Percentiles rank a stretch among this genome's conserved stretches.
phyloP scores from a whole-genome alignment of 2,329 filamentous ascomycete genomes.

The Apiospora rasikravindrae region DNA sequence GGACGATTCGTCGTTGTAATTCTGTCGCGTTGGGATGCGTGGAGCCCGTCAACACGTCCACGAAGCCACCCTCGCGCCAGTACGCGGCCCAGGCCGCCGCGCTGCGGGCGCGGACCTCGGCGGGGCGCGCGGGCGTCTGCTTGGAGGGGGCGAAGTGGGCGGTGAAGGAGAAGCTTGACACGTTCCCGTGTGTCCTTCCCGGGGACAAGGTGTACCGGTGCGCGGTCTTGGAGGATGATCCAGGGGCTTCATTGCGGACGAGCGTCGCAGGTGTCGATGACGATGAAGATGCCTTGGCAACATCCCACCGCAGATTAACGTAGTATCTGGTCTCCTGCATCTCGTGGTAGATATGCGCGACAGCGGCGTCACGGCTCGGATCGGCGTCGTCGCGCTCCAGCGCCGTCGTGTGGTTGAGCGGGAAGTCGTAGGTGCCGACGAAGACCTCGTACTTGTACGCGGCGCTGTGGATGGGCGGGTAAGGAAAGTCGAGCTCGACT shows the following conservation, averaged over 20 bases:
- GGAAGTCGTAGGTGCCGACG: slow-evolving; percentile 46
- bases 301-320: slow-evolving; percentile 43
- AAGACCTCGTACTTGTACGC: slow-evolving; percentile 52
- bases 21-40: slow-evolving; percentile 45
- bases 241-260: slow-evolving; percentile 31
- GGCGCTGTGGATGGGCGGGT: slow-evolving; percentile 44
- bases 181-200: neutral
- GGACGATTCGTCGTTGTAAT: slow-evolving; percentile 48
- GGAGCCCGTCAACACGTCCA: slow-evolving; percentile 44
- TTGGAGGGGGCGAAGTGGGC: slow-evolving; percentile 41
- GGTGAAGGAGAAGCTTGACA: slow-evolving; percentile 35
- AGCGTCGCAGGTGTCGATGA: slow-evolving; percentile 28
- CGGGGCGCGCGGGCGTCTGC: slow-evolving; percentile 32
- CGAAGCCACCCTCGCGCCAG: slow-evolving; percentile 47
- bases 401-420: slow-evolving; percentile 44
- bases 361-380: neutral
- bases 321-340: slow-evolving; percentile 46
- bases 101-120: slow-evolving; percentile 33
- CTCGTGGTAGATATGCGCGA: slow-evolving; percentile 43
- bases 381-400: slow-evolving; percentile 27
- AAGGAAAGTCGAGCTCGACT: slow-evolving; percentile 50
- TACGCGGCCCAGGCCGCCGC: slow-evolving; percentile 40
- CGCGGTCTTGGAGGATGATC: slow-evolving; percentile 33
- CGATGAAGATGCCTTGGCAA: slow-evolving; percentile 19
- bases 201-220: slow-evolving; percentile 41